Evolutionary conservation across 2,329 filamentous ascomycete genomes (phyloP), one percentile per base, ranked within the genome.

Genomic region (Diaporthe batatas): DNA sequence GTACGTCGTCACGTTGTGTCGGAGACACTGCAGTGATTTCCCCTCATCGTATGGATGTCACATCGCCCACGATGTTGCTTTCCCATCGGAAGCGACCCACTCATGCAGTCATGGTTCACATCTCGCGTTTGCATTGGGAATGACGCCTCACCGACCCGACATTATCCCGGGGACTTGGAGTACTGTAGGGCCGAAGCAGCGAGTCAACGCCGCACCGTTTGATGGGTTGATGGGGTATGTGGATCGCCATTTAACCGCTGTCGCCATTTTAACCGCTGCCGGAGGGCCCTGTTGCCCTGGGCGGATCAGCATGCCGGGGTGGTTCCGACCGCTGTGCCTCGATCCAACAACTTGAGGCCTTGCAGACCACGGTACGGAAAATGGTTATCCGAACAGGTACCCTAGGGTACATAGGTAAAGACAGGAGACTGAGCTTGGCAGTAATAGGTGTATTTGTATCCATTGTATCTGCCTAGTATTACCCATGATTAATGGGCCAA

Each of bases 231-330:
- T 49, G 42, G 62, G 62, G 62, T 6, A 65, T 29, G 29, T 5
- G 29, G 47, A 67, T 67, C 44, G 44, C 62, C 44, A 51, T 67
- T 67, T 67, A 67, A 51, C 62, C 62, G 62, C 62, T 44, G 62
- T 47, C 62, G 62, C 62, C 62, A 39, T 53, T 67, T 67, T 67
- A 67, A 21, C 62, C 62, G 62, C 62, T 67, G 62, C 62, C 53
- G 4, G 6, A 39, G 32, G 32, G 44, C 62, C 36, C 62, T 47
- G n/a, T n/a, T n/a, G 62, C 47, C 44, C 62, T 36, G 2, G 12
- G 47, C n/a, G 32, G 32, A 12, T 67, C 62, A 12, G 12, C n/a
- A 67, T 39, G 47, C 53, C 53, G n/a, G 53, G 47, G 39, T 67
- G 36, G 12, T 12, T 39, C 36, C 36, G 12, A 39, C 36, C 36